These are phyloP conservation scores for Sugiyamaella sp. DNA, from an alignment of 1,139 yeast species.

Conservation along the genomic window DNA sequence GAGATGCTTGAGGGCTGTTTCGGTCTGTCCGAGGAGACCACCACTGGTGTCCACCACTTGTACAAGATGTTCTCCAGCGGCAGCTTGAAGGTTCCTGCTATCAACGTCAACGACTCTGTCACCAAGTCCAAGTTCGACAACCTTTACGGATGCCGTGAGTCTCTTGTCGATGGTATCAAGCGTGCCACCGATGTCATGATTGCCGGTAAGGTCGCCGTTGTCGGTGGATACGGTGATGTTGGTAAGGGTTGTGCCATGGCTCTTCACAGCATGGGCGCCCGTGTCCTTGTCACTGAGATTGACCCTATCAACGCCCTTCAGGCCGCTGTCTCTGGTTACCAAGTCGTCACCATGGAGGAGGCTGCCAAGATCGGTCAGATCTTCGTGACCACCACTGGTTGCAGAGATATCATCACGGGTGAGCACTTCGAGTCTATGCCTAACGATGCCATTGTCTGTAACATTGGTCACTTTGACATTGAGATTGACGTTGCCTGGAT, in stretches of 20 bases:
- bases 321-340: constrained; percentile 99
- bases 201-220: constrained; percentile 99
- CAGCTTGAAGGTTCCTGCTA: constrained; percentile 96
- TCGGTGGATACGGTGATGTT: constrained; percentile 99
- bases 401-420: constrained; percentile 96
- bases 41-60: constrained; percentile 99
- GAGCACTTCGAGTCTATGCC: constrained; percentile 91
- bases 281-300: constrained; percentile 95
- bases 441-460: constrained; percentile 99
- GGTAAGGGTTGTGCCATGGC: constrained; percentile 99
- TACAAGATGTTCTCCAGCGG: constrained; percentile 95
- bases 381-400: constrained; percentile 99
- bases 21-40: constrained; percentile 99
- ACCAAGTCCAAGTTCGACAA: constrained; percentile 99
- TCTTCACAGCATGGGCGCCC: constrained; percentile 98
- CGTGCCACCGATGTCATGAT: constrained; percentile 99
- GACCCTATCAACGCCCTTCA: constrained; percentile 99
- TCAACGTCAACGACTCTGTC: constrained; percentile 98
- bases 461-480: constrained; percentile 99
- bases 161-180: constrained; percentile 97
- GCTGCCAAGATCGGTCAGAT: constrained; percentile 95
- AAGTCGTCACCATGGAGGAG: constrained; percentile 95
- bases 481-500: constrained; percentile 73
- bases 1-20: constrained; percentile 93
- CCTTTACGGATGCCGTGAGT: constrained; percentile 99